Percentiles rank a stretch among this genome's conserved stretches.
phyloP scores from a whole-genome alignment of 495 filamentous ascomycete species.

The Tuber melanosporum region DNA sequence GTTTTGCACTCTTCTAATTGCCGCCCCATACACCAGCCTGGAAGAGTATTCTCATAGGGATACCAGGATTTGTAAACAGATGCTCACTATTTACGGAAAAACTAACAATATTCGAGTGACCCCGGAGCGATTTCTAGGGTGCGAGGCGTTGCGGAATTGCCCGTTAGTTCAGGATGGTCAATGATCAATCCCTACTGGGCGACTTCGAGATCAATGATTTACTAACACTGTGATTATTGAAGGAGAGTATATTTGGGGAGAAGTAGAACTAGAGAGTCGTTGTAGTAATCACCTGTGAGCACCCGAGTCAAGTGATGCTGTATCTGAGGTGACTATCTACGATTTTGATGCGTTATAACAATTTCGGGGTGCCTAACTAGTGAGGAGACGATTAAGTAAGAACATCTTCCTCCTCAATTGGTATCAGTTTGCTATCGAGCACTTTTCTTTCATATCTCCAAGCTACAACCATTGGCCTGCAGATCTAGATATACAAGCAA shows the following conservation, averaged over 20 bases:
- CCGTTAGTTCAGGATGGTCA: not conserved
- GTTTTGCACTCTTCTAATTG: not conserved
- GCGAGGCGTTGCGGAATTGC: not conserved
- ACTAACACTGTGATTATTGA: not conserved
- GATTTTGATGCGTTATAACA: not conserved
- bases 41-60: not conserved
- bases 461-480: not conserved
- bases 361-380: not conserved
- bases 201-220: too few species aligned
- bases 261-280: not conserved
- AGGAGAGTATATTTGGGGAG: not conserved
- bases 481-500: not conserved
- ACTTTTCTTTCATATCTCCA: not conserved
- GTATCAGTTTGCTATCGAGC: not conserved
- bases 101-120: not conserved
- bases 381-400: not conserved
- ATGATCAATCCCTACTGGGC: not conserved
- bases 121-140: not conserved
- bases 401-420: not conserved
- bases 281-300: not conserved
- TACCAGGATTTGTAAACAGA: not conserved
- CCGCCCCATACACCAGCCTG: not conserved
- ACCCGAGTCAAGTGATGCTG: not conserved
- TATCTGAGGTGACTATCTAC: not conserved
- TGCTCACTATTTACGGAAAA: not conserved